Conservation (phyloP, 2,329 filamentous ascomycete species). For the Diaporthe destruens region DNA sequence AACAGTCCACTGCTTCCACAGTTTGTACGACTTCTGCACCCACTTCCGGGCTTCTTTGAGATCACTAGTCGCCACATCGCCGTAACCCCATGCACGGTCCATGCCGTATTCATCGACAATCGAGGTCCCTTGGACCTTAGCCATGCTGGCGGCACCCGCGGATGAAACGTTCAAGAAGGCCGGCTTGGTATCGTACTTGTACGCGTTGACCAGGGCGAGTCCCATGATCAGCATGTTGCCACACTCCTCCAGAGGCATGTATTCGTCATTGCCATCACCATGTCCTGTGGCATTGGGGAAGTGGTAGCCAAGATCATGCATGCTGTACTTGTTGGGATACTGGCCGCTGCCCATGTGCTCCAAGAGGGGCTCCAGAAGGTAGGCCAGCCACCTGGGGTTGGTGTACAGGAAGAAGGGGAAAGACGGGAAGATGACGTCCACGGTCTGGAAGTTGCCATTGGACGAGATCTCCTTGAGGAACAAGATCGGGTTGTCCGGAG, state of each 20-base stretch:
- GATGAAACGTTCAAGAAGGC: conserved; percentile 56
- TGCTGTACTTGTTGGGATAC: conserved; percentile 85
- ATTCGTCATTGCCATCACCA: conserved; percentile 75
- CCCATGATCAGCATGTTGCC: conserved; percentile 85
- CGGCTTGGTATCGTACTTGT: conserved; percentile 71
- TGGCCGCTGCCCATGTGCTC: conserved; percentile 86
- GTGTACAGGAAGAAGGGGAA: conserved; percentile 91
- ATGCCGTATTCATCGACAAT: conserved; percentile 46
- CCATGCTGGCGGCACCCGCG: conserved; percentile 43
- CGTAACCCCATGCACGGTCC: conserved; percentile 66
- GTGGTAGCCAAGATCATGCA: conserved; percentile 80
- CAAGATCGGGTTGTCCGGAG: conserved; percentile 77
- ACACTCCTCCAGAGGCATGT: conserved; percentile 82
- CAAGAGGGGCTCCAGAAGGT: conserved; percentile 82
- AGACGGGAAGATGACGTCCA: conserved; percentile 88
- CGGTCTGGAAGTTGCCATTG: conserved; percentile 86
- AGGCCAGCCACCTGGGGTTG: conserved; percentile 83
- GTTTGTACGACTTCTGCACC: conserved; percentile 67
- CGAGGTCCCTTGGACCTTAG: conserved; percentile 34
- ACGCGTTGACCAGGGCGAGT: conserved; percentile 79
- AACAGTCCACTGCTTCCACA: conserved; percentile 83
- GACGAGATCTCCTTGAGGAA: conserved; percentile 91
- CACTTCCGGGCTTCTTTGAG: conserved; percentile 56
- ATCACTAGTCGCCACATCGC: conserved; percentile 54
- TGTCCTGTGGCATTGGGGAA: conserved; percentile 85